phyloP scores from a whole-genome alignment of 805 yeast species.

The Lipomyces kockii region DNA sequence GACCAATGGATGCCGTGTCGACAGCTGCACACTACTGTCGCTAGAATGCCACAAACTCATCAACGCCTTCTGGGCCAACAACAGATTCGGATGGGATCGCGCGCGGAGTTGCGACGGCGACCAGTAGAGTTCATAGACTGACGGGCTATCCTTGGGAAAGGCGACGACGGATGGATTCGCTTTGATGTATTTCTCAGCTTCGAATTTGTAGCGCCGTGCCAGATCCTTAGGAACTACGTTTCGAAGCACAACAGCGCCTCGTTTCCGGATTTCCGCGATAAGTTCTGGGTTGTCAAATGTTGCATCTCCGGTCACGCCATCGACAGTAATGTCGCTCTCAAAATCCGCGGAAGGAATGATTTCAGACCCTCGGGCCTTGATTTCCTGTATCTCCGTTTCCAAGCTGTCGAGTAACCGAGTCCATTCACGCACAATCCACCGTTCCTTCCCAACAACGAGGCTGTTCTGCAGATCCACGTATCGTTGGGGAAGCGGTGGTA shows the following conservation, averaged over 20 bases:
- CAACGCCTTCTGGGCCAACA: conserved; percentile 43
- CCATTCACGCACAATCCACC: conserved; percentile 16
- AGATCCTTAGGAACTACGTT: conserved; percentile 43
- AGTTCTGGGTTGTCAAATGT: conserved; percentile 3
- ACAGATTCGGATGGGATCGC: conserved; percentile 48
- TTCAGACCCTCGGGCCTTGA: conserved; percentile 14
- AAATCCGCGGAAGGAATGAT: conserved; percentile 15
- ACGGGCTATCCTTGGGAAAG: conserved; percentile 39
- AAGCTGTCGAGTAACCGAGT: conserved; percentile 13
- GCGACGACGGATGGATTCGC: conserved; percentile 43
- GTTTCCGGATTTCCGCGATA: conserved; percentile 22
- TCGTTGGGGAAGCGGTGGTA: conserved; percentile 19
- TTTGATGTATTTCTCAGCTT: conserved; percentile 41
- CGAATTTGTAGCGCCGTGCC: conserved; percentile 41
- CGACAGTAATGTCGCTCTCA: conserved; percentile 11
- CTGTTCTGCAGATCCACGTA: conserved; percentile 14
- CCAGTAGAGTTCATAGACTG: conserved; percentile 49
- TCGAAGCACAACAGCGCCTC: conserved; percentile 46
- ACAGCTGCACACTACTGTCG: conserved; percentile 42
- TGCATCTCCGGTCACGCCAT: conserved; percentile 3
- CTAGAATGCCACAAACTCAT: conserved; percentile 44
- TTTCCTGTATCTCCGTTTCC: conserved; percentile 7
- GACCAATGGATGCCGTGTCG: conserved; percentile 45
- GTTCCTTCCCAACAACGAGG: conserved; percentile 16
- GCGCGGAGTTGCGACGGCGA: conserved; percentile 49